A percentile compares a stretch with the other conserved stretches of the same genome.
Evolutionary conservation across 2,329 filamentous ascomycete species (phyloP).

Genomic region (Cladophialophora yegresii): DNA sequence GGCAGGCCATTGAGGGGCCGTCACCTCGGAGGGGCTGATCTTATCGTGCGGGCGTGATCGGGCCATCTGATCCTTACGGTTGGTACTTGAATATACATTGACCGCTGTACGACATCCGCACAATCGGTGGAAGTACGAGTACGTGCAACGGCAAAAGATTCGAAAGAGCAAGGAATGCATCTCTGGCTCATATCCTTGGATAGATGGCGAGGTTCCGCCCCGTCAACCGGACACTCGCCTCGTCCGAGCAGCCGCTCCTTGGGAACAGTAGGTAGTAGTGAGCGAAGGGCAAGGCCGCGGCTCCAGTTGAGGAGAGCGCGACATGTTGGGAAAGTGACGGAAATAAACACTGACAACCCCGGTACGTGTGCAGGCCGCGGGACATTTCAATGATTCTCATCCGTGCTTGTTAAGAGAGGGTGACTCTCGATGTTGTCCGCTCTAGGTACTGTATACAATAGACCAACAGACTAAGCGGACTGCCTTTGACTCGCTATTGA

Average conservation of each 20-base stretch:
- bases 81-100: not conserved
- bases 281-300: not conserved
- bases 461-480: not conserved
- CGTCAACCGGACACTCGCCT: not conserved
- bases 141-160: not conserved
- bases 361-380: not conserved
- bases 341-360: not conserved
- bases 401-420: not conserved
- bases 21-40: not conserved
- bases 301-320: not conserved
- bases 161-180: not conserved
- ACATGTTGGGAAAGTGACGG: not conserved
- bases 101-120: not conserved
- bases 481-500: not conserved
- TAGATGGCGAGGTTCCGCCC: not conserved
- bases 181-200: not conserved
- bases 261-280: not conserved
- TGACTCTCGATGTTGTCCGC: not conserved
- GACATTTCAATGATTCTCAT: not conserved
- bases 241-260: not conserved
- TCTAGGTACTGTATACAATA: not conserved
- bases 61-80: not conserved
- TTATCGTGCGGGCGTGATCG: not conserved
- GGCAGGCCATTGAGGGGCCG: slow-evolving; percentile 15
- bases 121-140: not conserved